A percentile compares a stretch with the other conserved stretches of the same genome.
phyloP scores from a whole-genome alignment of 2,329 filamentous ascomycete genomes.

The Lasiodiplodia theobromae region DNA sequence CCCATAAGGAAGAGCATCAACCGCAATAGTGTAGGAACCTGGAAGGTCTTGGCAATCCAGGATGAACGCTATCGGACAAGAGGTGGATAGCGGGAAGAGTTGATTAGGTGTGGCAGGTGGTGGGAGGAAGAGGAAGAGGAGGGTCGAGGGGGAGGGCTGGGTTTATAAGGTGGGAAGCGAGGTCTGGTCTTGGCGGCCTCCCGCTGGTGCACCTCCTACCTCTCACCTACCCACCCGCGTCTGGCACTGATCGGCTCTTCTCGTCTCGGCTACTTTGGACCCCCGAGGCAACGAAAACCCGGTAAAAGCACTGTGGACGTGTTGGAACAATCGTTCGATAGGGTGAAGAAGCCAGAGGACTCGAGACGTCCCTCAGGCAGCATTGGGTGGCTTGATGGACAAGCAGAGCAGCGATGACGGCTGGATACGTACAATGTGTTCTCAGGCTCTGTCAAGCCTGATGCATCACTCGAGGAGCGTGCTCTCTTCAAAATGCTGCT shows the following conservation, averaged over 20 bases:
- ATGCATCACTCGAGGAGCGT: neutral
- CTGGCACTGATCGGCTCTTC: conserved; percentile 6
- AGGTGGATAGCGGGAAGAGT: neutral
- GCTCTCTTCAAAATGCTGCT: neutral
- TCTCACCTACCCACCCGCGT: conserved; percentile 12
- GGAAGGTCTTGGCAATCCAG: neutral
- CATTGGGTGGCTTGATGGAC: neutral
- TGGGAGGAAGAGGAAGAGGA: conserved; percentile 15
- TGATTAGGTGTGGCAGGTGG: neutral
- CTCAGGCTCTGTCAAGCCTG: neutral
- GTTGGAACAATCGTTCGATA: neutral
- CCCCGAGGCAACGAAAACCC: neutral
- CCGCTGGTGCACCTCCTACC: conserved; percentile 23
- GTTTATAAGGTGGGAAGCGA: conserved; percentile 25
- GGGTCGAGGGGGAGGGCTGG: conserved; percentile 8
- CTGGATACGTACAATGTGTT: neutral
- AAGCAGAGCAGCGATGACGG: neutral
- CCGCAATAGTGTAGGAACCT: neutral
- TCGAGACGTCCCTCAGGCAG: neutral
- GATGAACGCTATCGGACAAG: neutral
- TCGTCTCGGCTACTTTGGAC: neutral
- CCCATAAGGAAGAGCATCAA: neutral
- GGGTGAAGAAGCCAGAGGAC: neutral
- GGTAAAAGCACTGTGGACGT: neutral
- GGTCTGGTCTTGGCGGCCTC: conserved; percentile 27